phyloP scores from a whole-genome alignment of 176 grass and related monocot species.

The Oryza rufipogon region DNA sequence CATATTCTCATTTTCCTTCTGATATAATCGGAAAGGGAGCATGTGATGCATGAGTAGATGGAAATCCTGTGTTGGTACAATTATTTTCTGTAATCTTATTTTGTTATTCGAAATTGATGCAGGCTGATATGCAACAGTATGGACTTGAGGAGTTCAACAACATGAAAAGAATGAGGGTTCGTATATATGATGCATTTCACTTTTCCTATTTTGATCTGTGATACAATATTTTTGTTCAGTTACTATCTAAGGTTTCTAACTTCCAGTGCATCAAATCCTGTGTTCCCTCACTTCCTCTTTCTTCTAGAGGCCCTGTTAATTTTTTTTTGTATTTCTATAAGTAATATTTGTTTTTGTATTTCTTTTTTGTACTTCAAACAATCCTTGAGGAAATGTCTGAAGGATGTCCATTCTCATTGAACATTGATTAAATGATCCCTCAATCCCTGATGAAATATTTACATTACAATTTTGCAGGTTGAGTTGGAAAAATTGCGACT shows the following conservation, averaged over 20 bases:
- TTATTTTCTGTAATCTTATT: slow-evolving; percentile 38
- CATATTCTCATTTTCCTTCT: slow-evolving; percentile 22
- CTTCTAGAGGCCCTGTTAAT: background rate
- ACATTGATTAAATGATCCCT: slow-evolving; percentile 29
- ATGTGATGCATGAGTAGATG: slow-evolving; percentile 7
- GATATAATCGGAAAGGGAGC: background rate
- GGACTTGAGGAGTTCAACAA: slow-evolving; percentile 78
- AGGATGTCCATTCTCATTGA: slow-evolving; percentile 14
- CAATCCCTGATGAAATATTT: slow-evolving; percentile 6
- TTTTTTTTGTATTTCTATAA: slow-evolving; percentile 5
- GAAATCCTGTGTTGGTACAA: background rate
- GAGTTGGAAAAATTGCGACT: slow-evolving; percentile 93
- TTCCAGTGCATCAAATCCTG: background rate
- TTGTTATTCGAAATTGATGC: slow-evolving; percentile 31
- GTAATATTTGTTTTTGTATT: background rate
- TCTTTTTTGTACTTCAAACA: background rate
- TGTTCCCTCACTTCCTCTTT: background rate
- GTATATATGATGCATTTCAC: slow-evolving; percentile 34
- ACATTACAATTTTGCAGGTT: slow-evolving; percentile 63
- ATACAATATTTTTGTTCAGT: background rate
- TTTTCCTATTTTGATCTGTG: slow-evolving; percentile 13
- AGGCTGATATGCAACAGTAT: slow-evolving; percentile 78
- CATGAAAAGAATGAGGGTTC: slow-evolving; percentile 91
- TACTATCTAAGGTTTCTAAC: slow-evolving; percentile 1
- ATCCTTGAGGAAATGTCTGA: background rate